Conservation (phyloP, 805 yeast genomes). For the Zygoascus tannicola region DNA sequence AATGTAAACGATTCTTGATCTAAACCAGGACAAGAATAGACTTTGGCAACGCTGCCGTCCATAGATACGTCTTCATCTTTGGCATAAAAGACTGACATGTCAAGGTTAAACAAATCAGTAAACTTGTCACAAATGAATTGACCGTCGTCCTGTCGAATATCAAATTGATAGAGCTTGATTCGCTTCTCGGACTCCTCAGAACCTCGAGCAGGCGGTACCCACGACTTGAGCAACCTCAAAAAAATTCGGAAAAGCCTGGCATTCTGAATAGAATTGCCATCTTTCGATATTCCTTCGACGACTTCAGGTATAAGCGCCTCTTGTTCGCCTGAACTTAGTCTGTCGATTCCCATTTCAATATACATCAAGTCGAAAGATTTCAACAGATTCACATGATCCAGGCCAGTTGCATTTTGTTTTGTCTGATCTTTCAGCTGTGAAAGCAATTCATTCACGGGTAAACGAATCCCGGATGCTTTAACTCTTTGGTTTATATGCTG, state of each 20-base stretch:
- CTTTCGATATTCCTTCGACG: conserved; percentile 37
- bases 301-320: conserved; percentile 39
- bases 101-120: conserved; percentile 29
- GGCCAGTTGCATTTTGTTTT: conserved; percentile 18
- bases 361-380: conserved; percentile 38
- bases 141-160: conserved; percentile 33
- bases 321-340: conserved; percentile 34
- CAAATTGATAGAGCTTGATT: conserved; percentile 31
- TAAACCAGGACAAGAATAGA: conserved; percentile 53
- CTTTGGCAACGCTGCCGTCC: neutral
- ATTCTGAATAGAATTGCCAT: conserved; percentile 28
- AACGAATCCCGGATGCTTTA: conserved; percentile 40
- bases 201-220: conserved; percentile 44
- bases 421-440: conserved; percentile 53
- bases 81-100: conserved; percentile 1
- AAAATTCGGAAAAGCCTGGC: conserved; percentile 57
- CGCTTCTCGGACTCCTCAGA: conserved; percentile 34
- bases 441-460: conserved; percentile 58
- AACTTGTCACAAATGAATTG: conserved; percentile 39
- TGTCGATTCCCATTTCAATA: conserved; percentile 56
- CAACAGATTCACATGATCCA: conserved; percentile 4
- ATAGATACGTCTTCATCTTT: neutral
- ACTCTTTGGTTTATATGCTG: conserved; percentile 61
- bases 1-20: conserved; percentile 46
- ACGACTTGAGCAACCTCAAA: conserved; percentile 41